Conservation (phyloP, 495 filamentous ascomycete genomes). For the Parachaetomium inaequale region DNA sequence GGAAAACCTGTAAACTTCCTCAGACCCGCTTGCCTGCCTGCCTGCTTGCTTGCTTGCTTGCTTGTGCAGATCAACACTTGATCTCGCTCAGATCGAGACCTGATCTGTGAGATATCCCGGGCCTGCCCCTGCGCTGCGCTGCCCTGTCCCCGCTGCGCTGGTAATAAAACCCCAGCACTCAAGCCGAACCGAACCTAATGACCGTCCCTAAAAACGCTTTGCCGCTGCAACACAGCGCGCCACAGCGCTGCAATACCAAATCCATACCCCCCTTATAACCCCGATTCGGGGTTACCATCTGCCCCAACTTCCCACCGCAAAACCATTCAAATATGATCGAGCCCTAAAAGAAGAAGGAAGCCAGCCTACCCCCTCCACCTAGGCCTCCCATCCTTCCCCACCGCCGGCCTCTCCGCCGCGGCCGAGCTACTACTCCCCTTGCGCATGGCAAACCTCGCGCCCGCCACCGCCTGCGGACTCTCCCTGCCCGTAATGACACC, state of each 20-base stretch:
- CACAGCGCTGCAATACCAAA: too few relatives aligned
- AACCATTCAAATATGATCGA: not conserved
- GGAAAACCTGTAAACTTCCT: not conserved
- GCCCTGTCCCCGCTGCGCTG: too few relatives aligned
- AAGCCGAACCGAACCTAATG: too few relatives aligned
- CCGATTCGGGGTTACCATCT: too few relatives aligned
- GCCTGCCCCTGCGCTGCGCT: too few relatives aligned
- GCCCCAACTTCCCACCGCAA: not conserved
- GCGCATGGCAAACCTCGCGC: conserved; percentile 39
- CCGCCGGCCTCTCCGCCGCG: conserved; percentile 13
- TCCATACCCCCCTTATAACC: too few relatives aligned
- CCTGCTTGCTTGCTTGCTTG: not conserved
- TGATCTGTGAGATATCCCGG: too few relatives aligned
- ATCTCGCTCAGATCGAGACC: too few relatives aligned
- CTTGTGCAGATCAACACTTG: not conserved
- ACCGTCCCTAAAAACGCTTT: too few relatives aligned
- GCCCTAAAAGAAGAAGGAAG: not conserved
- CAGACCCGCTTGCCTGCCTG: not conserved
- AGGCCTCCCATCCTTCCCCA: conserved; percentile 28
- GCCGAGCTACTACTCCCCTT: conserved; percentile 24
- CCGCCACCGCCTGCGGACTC: conserved; percentile 41
- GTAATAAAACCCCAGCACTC: too few relatives aligned
- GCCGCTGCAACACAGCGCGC: too few relatives aligned
- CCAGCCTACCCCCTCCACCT: conserved; percentile 27
- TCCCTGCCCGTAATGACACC: conserved; percentile 30